Evolutionary conservation across 1,284 basidiomycete species (phyloP).

Genomic region (Papiliotrema fonsecae): DNA sequence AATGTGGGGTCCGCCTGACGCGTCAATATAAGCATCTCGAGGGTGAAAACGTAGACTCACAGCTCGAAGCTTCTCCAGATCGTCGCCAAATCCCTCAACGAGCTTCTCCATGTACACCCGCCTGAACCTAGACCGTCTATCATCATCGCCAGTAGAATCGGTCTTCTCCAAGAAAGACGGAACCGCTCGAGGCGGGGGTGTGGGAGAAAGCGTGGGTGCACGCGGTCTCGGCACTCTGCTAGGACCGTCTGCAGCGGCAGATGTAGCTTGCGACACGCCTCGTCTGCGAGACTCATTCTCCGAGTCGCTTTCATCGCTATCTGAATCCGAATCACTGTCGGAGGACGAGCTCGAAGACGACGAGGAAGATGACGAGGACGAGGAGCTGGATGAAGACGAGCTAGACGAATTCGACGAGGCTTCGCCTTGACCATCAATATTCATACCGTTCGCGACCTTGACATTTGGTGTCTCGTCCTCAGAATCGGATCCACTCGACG

Average conservation of each 20-base stretch:
- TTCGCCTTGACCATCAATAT: constrained; percentile 21
- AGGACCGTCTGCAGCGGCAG: too few relatives aligned
- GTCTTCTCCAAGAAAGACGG: constrained; percentile 23
- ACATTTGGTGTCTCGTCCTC: constrained; percentile 9
- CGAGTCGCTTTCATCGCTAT: constrained; percentile 12
- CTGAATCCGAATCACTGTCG: constrained; percentile 2
- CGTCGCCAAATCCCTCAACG: constrained; percentile 44
- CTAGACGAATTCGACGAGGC: constrained; percentile 7
- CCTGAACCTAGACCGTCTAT: constrained; percentile 35
- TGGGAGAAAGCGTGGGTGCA: constrained; percentile 27
- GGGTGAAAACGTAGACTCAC: constrained; percentile 22
- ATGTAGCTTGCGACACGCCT: too few relatives aligned
- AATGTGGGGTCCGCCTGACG: constrained; percentile 37
- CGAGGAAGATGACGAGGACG: constrained; percentile 15
- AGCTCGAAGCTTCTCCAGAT: constrained; percentile 42
- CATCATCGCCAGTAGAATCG: constrained; percentile 23
- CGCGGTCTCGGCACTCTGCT: too few relatives aligned
- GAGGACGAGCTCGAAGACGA: constrained; percentile 10
- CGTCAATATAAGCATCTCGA: constrained; percentile 2
- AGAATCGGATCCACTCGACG: constrained; percentile 17
- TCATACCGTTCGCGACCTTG: background rate
- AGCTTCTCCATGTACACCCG: constrained; percentile 47
- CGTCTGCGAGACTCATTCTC: too few relatives aligned
- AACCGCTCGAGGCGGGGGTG: constrained; percentile 25
- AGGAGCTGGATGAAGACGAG: constrained; percentile 10